Conservation (phyloP, 768 basidiomycete genomes). For the Mycena maculata region DNA sequence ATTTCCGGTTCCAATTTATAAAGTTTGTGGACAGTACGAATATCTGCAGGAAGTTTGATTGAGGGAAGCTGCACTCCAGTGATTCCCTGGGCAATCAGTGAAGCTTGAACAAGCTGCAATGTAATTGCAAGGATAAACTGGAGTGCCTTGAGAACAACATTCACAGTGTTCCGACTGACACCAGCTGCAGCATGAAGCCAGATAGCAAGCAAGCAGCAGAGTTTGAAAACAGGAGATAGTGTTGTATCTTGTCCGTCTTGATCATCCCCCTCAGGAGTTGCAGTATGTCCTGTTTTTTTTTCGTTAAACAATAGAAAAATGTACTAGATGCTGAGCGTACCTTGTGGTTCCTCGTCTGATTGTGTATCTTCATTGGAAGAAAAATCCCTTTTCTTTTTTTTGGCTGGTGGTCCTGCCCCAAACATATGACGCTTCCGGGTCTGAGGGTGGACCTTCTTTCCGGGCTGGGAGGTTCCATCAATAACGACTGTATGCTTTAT, state of each 20-base stretch:
- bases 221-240: neutral
- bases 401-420: neutral
- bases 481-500: slow-evolving; percentile 9
- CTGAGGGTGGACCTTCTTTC: neutral
- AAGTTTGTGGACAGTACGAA: slow-evolving; percentile 4
- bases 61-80: neutral
- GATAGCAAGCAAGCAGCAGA: slow-evolving; percentile 21
- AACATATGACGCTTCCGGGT: slow-evolving; percentile 4
- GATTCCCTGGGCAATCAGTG: slow-evolving; percentile 6
- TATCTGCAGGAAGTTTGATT: slow-evolving; percentile 17
- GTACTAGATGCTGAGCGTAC: neutral
- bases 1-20: slow-evolving; percentile 17
- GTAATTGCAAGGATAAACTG: slow-evolving; percentile 18
- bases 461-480: slow-evolving; percentile 5
- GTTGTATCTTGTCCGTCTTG: neutral
- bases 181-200: too few relatives aligned
- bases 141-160: too few relatives aligned
- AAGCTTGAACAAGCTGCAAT: neutral
- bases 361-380: neutral
- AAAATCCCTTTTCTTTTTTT: neutral
- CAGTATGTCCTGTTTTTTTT: neutral
- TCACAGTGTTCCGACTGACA: too few relatives aligned
- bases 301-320: too few relatives aligned
- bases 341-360: neutral
- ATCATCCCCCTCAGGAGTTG: neutral